Base-by-base conservation (phyloP, 1,284 basidiomycete species). In the Rhodotorula sp. region DNA sequence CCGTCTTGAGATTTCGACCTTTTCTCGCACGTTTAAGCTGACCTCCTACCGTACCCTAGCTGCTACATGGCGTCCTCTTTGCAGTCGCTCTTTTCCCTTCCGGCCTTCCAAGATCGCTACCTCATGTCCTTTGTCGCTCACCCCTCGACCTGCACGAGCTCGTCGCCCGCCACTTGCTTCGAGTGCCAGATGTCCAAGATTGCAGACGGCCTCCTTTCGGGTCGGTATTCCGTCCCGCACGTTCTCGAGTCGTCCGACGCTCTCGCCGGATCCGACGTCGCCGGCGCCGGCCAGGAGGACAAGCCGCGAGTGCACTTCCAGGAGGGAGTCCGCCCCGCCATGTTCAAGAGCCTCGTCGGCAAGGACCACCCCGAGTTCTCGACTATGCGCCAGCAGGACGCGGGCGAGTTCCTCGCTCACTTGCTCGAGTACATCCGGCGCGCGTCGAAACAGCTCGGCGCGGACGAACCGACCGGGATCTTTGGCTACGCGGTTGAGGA, bases 11-110 rank as follows among this genome's bases (percentile, higher is more conserved):
- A 16, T 21, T 31, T 67, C 5, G 56, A 18, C 14, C 20, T 7
- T n/a, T n/a, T n/a, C n/a, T n/a, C n/a, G n/a, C n/a, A n/a, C n/a
- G n/a, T n/a, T n/a, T n/a, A n/a, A n/a, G n/a, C n/a, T n/a, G n/a
- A n/a, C n/a, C n/a, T n/a, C n/a, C n/a, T n/a, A 23, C 58, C 6
- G 39, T 14, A 14, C 39, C 21, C 4, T 68, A 93, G 93, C 82
- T 99, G 97, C 81, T 99, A 99, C 84, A 93, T 99, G 88, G 92
- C 94, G 0, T 97, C 95, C 0, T 90, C 94, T 26, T 82, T 98
- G 1, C 96, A 99, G 83, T 87, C 88, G 0, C 79, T 98, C 1
- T 97, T 97, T 83, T 85, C 93, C 0, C 85, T 97, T 5, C 86
- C 90, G 0, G 80, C 87, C 0, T 97, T 97, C 85, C 88, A 89